Conservation (phyloP, 1,139 yeast genomes). For the Geotrichum siamense region DNA sequence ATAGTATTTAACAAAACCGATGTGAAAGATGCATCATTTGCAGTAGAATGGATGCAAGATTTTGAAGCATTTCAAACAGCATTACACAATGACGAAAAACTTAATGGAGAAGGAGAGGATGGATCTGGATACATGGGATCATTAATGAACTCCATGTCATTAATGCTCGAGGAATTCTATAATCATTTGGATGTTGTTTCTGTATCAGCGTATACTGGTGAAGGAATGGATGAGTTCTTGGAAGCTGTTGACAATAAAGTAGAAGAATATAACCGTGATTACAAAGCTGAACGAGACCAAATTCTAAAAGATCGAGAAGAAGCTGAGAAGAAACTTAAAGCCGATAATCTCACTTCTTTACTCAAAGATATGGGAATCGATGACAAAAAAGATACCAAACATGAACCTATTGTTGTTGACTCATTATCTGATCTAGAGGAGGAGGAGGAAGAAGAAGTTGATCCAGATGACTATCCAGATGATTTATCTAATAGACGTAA, state of each 20-base stretch:
- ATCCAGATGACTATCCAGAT: slow-evolving; percentile 38
- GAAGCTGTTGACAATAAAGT: slow-evolving; percentile 77
- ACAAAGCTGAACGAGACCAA: slow-evolving; percentile 79
- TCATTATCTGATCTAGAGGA: slow-evolving; percentile 61
- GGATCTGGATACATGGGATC: slow-evolving; percentile 94
- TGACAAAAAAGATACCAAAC: slow-evolving; percentile 26
- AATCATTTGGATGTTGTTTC: slow-evolving; percentile 87
- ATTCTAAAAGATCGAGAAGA: slow-evolving; percentile 70
- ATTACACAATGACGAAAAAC: slow-evolving; percentile 49
- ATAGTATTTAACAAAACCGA: slow-evolving; percentile 95
- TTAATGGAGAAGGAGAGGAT: slow-evolving; percentile 57
- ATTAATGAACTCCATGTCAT: slow-evolving; percentile 85
- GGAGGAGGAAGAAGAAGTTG: slow-evolving; percentile 38
- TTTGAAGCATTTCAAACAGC: slow-evolving; percentile 88
- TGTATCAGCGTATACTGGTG: slow-evolving; percentile 87
- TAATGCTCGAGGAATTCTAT: slow-evolving; percentile 94
- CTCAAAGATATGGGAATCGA: slow-evolving; percentile 79
- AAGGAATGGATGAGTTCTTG: slow-evolving; percentile 86
- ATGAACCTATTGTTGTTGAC: slow-evolving; percentile 38
- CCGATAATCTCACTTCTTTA: slow-evolving; percentile 59
- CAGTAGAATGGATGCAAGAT: slow-evolving; percentile 96
- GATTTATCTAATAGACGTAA: slow-evolving; percentile 31
- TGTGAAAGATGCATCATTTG: slow-evolving; percentile 74
- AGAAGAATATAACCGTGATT: slow-evolving; percentile 77
- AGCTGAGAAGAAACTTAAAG: slow-evolving; percentile 64